Evolutionary conservation across 2,329 filamentous ascomycete genomes (phyloP).

Genomic region (Pleoardoris graminearum): DNA sequence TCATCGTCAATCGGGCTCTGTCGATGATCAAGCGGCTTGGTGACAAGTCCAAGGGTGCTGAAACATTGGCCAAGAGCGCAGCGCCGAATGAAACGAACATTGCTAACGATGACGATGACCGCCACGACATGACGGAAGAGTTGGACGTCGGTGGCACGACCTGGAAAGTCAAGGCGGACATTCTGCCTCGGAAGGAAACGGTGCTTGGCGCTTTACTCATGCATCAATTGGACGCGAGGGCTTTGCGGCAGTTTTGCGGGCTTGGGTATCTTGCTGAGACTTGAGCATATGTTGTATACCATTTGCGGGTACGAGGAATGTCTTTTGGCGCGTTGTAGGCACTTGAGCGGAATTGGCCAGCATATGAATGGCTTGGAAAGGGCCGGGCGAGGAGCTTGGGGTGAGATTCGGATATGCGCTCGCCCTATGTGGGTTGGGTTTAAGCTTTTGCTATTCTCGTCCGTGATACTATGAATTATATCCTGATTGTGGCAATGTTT

Average conservation of each 20-base stretch:
- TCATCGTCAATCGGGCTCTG: constrained; percentile 51
- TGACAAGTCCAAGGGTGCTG: constrained; percentile 48
- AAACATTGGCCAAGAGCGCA: constrained; percentile 35
- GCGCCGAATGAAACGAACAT: constrained; percentile 32
- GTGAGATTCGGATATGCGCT: no score
- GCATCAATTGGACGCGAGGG: constrained; percentile 48
- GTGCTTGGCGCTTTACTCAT: constrained; percentile 53
- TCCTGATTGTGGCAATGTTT: no score
- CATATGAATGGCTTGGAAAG: no score
- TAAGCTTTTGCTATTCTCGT: no score
- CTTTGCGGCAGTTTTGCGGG: constrained; percentile 48
- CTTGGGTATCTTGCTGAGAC: constrained; percentile 43
- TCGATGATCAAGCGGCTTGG: constrained; percentile 53
- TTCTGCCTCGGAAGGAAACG: constrained; percentile 51
- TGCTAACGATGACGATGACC: constrained; percentile 31
- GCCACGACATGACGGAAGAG: constrained; percentile 40
- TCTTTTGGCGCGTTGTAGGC: no score
- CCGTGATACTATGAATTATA: background rate
- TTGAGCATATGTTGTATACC: background rate
- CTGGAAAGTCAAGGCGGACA: constrained; percentile 46
- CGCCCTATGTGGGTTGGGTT: no score
- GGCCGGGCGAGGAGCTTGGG: no score
- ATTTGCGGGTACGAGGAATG: no score
- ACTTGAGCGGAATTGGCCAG: no score
- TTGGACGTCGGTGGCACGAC: constrained; percentile 34